These are phyloP conservation scores for Flammula alnicola DNA, from an alignment of 1,284 basidiomycete species.

Conservation along the genomic window DNA sequence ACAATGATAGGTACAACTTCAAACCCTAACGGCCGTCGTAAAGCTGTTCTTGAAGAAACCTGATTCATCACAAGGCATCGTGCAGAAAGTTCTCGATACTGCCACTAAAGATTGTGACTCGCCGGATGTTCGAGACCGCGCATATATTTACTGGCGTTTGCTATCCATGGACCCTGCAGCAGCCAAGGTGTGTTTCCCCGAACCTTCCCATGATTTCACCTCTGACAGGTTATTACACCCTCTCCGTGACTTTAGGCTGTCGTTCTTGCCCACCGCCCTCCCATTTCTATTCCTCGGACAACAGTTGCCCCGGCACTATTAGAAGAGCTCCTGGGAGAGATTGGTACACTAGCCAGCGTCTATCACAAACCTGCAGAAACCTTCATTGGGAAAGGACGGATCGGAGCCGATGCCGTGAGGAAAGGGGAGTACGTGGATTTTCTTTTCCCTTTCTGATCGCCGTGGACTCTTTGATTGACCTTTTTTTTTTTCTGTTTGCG, in stretches of 20 bases:
- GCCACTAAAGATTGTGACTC: conserved; percentile 98
- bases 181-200: conserved; percentile 83
- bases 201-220: not conserved
- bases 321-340: conserved; percentile 90
- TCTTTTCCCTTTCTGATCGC: conserved; percentile 6
- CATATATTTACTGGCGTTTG: conserved; percentile 96
- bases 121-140: conserved; percentile 94
- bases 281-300: conserved; percentile 90
- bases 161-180: conserved; percentile 92
- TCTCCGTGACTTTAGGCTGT: conserved; percentile 67
- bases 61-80: conserved; percentile 87
- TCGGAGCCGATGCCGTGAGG: conserved; percentile 85
- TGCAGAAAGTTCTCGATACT: conserved; percentile 89
- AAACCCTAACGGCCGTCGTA: conserved; percentile 94
- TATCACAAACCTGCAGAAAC: conserved; percentile 97
- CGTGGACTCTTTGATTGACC: not conserved
- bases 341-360: conserved; percentile 88
- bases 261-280: conserved; percentile 89
- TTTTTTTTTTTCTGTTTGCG: conserved; percentile 4
- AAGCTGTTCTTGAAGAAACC: conserved; percentile 97
- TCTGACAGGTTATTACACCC: conserved; percentile 1
- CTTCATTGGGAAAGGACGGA: conserved; percentile 84
- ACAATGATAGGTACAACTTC: conserved; percentile 80
- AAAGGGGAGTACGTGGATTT: conserved; percentile 72
- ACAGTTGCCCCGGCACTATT: conserved; percentile 90